A percentile compares a stretch with the other conserved stretches of the same genome.
Conservation (phyloP, 768 basidiomycete genomes). For the Dentipellis fragilis region DNA sequence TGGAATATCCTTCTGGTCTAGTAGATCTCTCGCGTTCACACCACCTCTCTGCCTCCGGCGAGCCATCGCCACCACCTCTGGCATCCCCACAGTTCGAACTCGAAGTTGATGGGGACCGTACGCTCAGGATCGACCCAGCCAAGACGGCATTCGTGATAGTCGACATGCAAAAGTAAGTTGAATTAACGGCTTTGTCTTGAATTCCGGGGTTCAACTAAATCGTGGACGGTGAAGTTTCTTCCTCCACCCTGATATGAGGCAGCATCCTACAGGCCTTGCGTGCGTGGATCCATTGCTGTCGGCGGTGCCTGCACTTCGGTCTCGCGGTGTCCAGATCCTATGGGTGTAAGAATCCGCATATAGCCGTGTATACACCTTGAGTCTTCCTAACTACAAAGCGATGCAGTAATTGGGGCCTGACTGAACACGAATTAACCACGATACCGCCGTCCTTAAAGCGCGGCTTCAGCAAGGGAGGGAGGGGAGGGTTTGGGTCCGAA, state of each 20-base stretch:
- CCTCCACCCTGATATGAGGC: conserved; percentile 48
- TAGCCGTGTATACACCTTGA: background rate
- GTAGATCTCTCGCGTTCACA: conserved; percentile 47
- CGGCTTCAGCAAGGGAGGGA: conserved; percentile 14
- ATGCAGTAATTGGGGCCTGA: conserved; percentile 62
- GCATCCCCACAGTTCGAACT: conserved; percentile 34
- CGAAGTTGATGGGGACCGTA: conserved; percentile 39
- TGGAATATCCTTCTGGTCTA: conserved; percentile 57
- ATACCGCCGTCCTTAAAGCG: conserved; percentile 53
- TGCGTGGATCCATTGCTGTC: conserved; percentile 48
- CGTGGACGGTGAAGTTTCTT: conserved; percentile 37
- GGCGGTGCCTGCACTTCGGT: conserved; percentile 36
- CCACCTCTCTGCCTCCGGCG: conserved; percentile 23
- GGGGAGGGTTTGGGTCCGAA: conserved; percentile 36
- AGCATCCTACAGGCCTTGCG: conserved; percentile 43
- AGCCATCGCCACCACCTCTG: conserved; percentile 7
- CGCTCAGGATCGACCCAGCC: conserved; percentile 38
- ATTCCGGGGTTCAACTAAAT: background rate
- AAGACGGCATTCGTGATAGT: conserved; percentile 50
- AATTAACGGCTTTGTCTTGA: conserved; percentile 49
- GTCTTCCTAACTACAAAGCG: background rate
- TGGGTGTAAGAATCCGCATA: conserved; percentile 43
- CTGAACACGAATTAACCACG: conserved; percentile 48
- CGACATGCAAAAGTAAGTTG: conserved; percentile 62
- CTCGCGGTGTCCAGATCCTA: conserved; percentile 43